Evolutionary conservation across 75 land plant species (phyloP), one percentile per base, ranked within the genome.

Genomic region (Larix kaempferi): DNA sequence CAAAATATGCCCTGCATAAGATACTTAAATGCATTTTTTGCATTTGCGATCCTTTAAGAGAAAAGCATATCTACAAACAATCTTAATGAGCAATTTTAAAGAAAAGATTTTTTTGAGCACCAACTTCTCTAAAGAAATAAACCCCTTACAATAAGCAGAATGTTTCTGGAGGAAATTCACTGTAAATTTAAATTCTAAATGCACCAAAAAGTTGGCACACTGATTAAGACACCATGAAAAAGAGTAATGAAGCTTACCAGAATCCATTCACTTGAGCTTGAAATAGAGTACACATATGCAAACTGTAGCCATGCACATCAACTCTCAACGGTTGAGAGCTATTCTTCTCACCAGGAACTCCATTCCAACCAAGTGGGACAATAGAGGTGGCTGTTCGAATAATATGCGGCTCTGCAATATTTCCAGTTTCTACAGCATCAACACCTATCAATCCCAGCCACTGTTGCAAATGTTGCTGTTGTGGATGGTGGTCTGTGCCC

Each of bases 291-390:
- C 99, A 96, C 19, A 88, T 69, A 80, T 96, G 99, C 54, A 96
- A 73, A 41, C 98, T 91, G 82, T 92, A 89, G 44, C 99, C 99
- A 73, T 85, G 77, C 13, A 96, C 78, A 78, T 96, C 99, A 82
- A 96, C 99, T 76, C 89, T 94, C 27, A 96, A 76, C 15, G 87
- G 93, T 63, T 91, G 88, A 37, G 75, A 71, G 56, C 79, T 81
- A 74, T 89, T 89, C 74, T 91, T 95, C 61, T 88, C 88, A 75
- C 89, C 91, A 69, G 87, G 80, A 75, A 84, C 17, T 27, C 99
- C 97, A 79, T 73, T 82, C 99, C 99, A 96, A 39, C 98, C 93
- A 77, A 96, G 88, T 64, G 99, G 99, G 60, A 88, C 90, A 80
- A 95, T 52, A 11, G 98, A 92, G 26, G 97, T 96, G 17, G 99